Percentiles rank a stretch among this genome's conserved stretches.
These are phyloP conservation scores for Paxillus involutus DNA, from an alignment of 768 basidiomycete species.

Conservation along the genomic window DNA sequence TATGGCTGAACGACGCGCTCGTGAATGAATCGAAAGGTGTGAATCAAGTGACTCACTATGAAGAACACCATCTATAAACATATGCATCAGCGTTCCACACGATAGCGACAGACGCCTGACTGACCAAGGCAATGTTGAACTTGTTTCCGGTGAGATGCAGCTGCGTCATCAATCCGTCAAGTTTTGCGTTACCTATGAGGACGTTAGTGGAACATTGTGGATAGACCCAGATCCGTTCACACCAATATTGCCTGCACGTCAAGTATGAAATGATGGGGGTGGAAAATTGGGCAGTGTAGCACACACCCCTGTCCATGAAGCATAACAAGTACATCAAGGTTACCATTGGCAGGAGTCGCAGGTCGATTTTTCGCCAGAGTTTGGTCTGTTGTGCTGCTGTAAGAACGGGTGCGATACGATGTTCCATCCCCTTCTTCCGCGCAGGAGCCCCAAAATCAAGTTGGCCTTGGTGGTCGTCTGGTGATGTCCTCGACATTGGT, in stretches of 20 bases:
- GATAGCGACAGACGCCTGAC: neutral
- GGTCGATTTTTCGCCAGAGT: constrained; percentile 57
- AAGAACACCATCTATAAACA: constrained; percentile 62
- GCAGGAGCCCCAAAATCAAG: constrained; percentile 14
- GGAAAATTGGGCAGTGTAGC: neutral
- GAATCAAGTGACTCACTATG: constrained; percentile 42
- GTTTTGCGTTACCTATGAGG: constrained; percentile 54
- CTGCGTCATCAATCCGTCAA: constrained; percentile 58
- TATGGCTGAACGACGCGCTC: constrained; percentile 43
- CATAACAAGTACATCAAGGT: constrained; percentile 59
- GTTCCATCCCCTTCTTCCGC: too few relatives aligned
- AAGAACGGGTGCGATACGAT: neutral
- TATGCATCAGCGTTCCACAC: constrained; percentile 26
- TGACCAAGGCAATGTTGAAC: constrained; percentile 63
- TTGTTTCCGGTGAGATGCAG: constrained; percentile 53
- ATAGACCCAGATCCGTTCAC: neutral
- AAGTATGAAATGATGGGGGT: neutral
- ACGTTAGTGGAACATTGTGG: neutral
- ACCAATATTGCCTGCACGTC: constrained; percentile 60
- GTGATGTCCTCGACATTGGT: constrained; percentile 18
- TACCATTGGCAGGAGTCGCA: constrained; percentile 26
- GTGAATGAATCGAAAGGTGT: constrained; percentile 30
- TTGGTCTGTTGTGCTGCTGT: constrained; percentile 49
- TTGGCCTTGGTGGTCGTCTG: constrained; percentile 19
- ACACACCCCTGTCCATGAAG: constrained; percentile 59